Conservation (phyloP, 345 rosid species). For the Eucalyptus pauciflora region DNA sequence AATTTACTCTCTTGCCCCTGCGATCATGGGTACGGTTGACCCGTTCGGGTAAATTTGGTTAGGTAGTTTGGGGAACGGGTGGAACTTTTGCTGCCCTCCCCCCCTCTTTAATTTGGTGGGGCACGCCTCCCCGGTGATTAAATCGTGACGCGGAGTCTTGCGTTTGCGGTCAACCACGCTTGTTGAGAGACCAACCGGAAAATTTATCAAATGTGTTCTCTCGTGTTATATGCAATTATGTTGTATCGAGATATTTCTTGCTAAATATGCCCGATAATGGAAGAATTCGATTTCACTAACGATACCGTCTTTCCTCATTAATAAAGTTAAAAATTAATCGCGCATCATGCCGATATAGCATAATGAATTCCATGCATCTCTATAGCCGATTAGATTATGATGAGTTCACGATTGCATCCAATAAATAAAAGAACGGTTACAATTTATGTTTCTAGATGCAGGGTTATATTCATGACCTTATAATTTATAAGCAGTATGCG, state of each 20-base stretch:
- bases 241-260: neutral
- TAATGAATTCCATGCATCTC: neutral
- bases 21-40: neutral
- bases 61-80: neutral
- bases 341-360: accelerated
- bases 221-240: neutral
- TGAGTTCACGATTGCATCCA: neutral
- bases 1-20: neutral
- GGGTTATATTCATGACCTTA: neutral
- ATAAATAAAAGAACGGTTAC: neutral
- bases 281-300: neutral
- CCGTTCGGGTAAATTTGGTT: neutral
- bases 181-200: neutral
- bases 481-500: accelerated
- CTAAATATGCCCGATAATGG: neutral
- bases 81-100: neutral
- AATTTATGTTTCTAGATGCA: neutral
- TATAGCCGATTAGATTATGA: accelerated
- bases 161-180: neutral
- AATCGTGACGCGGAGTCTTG: neutral
- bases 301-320: accelerated
- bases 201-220: neutral
- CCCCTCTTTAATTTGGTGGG: neutral
- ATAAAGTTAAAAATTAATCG: accelerated
- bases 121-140: neutral